These are phyloP conservation scores for Pseudocercospora macadamiae DNA, from an alignment of 2,329 filamentous ascomycete genomes.

Conservation along the genomic window DNA sequence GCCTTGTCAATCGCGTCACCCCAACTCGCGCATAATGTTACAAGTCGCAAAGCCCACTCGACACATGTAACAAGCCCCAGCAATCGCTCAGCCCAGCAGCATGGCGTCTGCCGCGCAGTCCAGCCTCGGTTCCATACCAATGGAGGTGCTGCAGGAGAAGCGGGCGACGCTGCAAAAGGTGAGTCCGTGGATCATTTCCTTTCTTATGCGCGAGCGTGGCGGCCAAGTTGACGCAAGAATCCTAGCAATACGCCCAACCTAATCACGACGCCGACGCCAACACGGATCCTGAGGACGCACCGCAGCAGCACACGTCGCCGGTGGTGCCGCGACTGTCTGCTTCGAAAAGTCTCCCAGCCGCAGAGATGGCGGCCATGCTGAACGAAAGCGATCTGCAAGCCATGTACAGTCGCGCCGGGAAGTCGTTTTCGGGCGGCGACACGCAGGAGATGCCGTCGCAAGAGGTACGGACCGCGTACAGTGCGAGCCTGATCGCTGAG, in stretches of 20 bases:
- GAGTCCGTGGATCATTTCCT: constrained; percentile 10
- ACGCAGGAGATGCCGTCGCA: constrained; percentile 53
- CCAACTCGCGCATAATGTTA: not conserved
- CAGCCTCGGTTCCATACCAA: constrained; percentile 31
- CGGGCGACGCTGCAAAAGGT: constrained; percentile 29
- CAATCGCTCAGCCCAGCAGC: not conserved
- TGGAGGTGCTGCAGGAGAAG: constrained; percentile 22
- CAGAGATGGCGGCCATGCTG: constrained; percentile 32
- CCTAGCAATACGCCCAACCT: constrained; percentile 31
- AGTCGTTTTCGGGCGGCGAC: constrained; percentile 48
- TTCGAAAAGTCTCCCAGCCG: constrained; percentile 27
- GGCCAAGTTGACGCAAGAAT: constrained; percentile 33
- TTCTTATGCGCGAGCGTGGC: constrained; percentile 4
- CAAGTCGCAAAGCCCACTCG: no score
- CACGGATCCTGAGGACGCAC: not conserved
- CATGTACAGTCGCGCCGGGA: constrained; percentile 19
- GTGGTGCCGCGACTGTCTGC: constrained; percentile 22
- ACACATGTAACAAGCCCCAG: no score
- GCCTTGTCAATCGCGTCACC: not conserved
- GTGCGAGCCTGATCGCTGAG: constrained; percentile 22
- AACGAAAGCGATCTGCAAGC: constrained; percentile 22
- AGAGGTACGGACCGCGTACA: constrained; percentile 37
- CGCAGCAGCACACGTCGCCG: not conserved
- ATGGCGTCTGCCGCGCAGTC: constrained; percentile 33
- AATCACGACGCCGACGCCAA: constrained; percentile 16